Conservation (phyloP, 2,329 filamentous ascomycete species). For the Colletotrichum orbiculare region DNA sequence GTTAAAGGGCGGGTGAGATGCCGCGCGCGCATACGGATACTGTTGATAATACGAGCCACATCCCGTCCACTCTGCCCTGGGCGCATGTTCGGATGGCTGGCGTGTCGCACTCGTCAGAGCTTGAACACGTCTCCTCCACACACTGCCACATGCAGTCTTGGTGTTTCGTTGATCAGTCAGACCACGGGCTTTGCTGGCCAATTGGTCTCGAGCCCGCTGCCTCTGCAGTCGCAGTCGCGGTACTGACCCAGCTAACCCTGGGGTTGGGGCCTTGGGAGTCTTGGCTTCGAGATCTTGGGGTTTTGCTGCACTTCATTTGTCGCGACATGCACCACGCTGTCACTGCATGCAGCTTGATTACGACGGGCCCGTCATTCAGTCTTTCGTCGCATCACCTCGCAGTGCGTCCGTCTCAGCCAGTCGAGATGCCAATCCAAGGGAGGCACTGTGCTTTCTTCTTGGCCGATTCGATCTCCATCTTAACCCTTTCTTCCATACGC, state of each 20-base stretch:
- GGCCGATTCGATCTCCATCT: slow-evolving; percentile 3
- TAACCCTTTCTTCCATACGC: background rate
- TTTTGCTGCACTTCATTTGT: slow-evolving; percentile 21
- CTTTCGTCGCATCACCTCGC: slow-evolving; percentile 21
- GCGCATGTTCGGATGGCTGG: slow-evolving; percentile 11
- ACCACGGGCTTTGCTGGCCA: slow-evolving; percentile 20
- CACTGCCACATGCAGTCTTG: slow-evolving; percentile 11
- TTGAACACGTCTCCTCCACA: slow-evolving; percentile 8
- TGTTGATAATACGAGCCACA: slow-evolving; percentile 20
- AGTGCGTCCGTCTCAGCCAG: slow-evolving; percentile 11
- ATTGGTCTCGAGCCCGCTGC: slow-evolving; percentile 15
- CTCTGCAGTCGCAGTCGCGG: slow-evolving; percentile 16
- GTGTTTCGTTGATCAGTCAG: slow-evolving; percentile 29
- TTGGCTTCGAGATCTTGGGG: slow-evolving; percentile 3
- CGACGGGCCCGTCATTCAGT: slow-evolving; percentile 2
- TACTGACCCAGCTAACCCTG: slow-evolving; percentile 27
- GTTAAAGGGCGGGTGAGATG: background rate
- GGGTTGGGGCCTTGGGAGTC: slow-evolving; percentile 8
- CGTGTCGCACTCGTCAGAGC: slow-evolving; percentile 10
- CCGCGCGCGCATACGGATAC: background rate
- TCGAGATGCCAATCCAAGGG: slow-evolving; percentile 15
- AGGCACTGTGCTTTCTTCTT: background rate
- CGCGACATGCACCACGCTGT: slow-evolving; percentile 33
- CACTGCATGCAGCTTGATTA: slow-evolving; percentile 33
- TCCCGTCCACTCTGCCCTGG: background rate